These are phyloP conservation scores for Kuraishia molischiana DNA, from an alignment of 805 yeast genomes.

Conservation along the genomic window DNA sequence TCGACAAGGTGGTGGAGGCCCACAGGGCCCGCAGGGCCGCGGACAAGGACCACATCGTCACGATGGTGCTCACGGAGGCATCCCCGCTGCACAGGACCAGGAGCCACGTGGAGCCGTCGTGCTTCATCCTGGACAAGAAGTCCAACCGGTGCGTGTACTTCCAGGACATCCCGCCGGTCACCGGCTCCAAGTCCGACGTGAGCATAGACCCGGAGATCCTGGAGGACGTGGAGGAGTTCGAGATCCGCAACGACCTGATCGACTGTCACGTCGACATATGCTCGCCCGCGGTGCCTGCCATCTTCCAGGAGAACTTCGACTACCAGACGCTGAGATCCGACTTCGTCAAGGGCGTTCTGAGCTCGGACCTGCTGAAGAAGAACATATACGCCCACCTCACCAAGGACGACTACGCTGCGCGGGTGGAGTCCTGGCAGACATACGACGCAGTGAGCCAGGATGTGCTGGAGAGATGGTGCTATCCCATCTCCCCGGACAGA, in stretches of 20 bases:
- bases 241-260: conserved; percentile 82
- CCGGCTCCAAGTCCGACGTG: conserved; percentile 38
- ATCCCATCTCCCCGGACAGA: conserved; percentile 84
- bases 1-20: conserved; percentile 58
- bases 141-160: conserved; percentile 76
- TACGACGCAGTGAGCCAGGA: conserved; percentile 89
- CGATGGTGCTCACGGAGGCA: conserved; percentile 87
- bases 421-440: conserved; percentile 93
- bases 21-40: conserved; percentile 62
- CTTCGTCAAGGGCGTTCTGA: conserved; percentile 82
- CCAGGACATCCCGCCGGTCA: conserved; percentile 57
- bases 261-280: conserved; percentile 97
- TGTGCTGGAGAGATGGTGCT: conserved; percentile 83
- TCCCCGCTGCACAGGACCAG: conserved; percentile 79
- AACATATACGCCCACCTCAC: conserved; percentile 84
- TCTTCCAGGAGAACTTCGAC: conserved; percentile 94
- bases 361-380: conserved; percentile 84
- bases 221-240: conserved; percentile 66
- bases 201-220: conserved; percentile 78
- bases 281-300: conserved; percentile 87
- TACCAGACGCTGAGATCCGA: conserved; percentile 81
- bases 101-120: conserved; percentile 71
- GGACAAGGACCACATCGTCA: conserved; percentile 88
- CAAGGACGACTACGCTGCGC: conserved; percentile 75
- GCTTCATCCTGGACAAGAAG: conserved; percentile 69